A percentile compares a stretch with the other conserved stretches of the same genome.
phyloP scores from a whole-genome alignment of 2,329 filamentous ascomycete genomes.

The Pestalotiopsis sp. region DNA sequence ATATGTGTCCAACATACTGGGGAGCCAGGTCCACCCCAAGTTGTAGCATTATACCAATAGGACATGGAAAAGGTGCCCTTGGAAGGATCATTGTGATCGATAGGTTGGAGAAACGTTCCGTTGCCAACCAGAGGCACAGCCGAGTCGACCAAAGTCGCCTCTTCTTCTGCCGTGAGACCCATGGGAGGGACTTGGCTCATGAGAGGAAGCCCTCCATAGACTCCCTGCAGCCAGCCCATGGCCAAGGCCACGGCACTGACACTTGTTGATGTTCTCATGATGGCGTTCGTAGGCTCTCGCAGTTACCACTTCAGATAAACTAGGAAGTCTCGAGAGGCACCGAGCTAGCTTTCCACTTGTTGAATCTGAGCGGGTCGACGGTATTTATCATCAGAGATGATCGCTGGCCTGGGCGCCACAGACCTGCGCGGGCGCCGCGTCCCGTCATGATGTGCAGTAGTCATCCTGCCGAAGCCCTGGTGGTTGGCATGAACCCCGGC shows the following conservation, averaged over 20 bases:
- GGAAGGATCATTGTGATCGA: constrained; percentile 60
- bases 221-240: constrained; percentile 15
- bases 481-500: neutral
- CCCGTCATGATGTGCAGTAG: constrained; percentile 7
- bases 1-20: constrained; percentile 39
- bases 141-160: constrained; percentile 21
- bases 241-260: constrained; percentile 14
- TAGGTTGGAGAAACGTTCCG: constrained; percentile 52
- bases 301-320: neutral
- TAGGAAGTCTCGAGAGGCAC: neutral
- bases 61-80: constrained; percentile 57
- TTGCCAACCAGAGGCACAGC: constrained; percentile 18
- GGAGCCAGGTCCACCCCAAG: constrained; percentile 56
- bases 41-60: constrained; percentile 50
- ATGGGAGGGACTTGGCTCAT: constrained; percentile 19
- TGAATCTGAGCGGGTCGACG: neutral
- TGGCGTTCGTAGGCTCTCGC: neutral
- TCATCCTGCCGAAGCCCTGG: neutral
- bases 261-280: constrained; percentile 16
- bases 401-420: neutral
- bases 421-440: neutral
- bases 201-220: constrained; percentile 21
- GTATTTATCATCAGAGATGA: neutral
- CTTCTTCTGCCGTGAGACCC: constrained; percentile 17
- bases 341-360: neutral